Evolutionary conservation across 345 rosid species (phyloP).

Genomic region (Ailanthus altissimus): DNA sequence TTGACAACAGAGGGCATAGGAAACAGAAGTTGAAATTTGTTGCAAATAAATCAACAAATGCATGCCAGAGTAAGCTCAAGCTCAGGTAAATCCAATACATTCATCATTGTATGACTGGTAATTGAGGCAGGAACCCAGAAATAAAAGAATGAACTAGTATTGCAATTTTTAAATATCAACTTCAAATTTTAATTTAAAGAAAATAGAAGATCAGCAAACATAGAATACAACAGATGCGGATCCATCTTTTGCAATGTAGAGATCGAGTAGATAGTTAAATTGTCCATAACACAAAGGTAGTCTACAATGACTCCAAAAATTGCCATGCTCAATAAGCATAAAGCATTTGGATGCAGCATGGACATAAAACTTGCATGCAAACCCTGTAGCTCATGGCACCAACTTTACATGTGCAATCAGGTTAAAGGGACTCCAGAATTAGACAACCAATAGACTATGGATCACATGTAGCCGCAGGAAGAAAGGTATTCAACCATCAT

Average conservation of each 20-base stretch:
- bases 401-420: not conserved
- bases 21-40: not conserved
- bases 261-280: not conserved
- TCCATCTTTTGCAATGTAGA: not conserved
- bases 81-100: not conserved
- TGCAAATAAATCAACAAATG: not conserved
- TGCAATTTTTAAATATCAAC: not conserved
- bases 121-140: not conserved
- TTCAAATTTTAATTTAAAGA: not conserved
- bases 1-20: not conserved
- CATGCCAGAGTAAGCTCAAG: not conserved
- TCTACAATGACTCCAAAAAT: not conserved
- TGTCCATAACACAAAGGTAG: not conserved
- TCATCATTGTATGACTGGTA: not conserved
- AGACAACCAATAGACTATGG: constrained; percentile 5
- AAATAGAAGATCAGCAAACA: not conserved
- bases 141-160: not conserved
- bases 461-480: constrained; percentile 7
- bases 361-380: not conserved
- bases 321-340: not conserved
- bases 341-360: not conserved
- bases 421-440: not conserved
- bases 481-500: constrained; percentile 7
- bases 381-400: not conserved
- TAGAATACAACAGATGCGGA: not conserved